Evolutionary conservation across 23 red algal species (phyloP).

Genomic region (Agarophyton chilense): DNA sequence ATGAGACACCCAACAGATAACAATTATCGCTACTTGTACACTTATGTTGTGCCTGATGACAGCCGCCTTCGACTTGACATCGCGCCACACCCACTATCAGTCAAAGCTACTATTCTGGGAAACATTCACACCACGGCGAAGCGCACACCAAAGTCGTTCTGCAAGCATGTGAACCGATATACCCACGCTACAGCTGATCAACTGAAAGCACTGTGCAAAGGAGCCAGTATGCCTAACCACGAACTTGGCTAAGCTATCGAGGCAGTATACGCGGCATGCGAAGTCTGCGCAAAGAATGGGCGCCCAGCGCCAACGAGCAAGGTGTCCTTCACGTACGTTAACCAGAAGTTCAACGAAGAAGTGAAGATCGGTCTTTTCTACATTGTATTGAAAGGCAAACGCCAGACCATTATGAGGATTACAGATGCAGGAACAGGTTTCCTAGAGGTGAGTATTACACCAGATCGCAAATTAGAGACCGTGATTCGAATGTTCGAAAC

Average conservation of each 20-base stretch:
- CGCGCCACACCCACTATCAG: not conserved
- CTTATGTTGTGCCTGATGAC: too few relatives aligned
- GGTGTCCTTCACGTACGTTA: conserved; percentile 29
- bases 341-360: conserved; percentile 35
- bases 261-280: not conserved
- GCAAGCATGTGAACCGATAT: conserved; percentile 17
- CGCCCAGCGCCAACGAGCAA: not conserved
- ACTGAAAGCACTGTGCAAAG: not conserved
- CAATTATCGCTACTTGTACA: too few relatives aligned
- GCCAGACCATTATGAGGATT: not conserved
- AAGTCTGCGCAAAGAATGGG: conserved; percentile 4
- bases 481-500: conserved; percentile 9
- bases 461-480: not conserved
- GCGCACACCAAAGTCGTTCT: not conserved
- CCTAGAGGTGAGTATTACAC: not conserved
- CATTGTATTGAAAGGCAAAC: not conserved
- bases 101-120: not conserved
- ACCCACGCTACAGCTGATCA: conserved; percentile 22
- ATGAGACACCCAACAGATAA: too few relatives aligned
- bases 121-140: not conserved
- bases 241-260: conserved; percentile 21
- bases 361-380: conserved; percentile 20
- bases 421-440: conserved; percentile 23
- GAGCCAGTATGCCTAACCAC: not conserved
- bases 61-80: too few relatives aligned